phyloP scores from a whole-genome alignment of 495 filamentous ascomycete genomes.

The Aspergillus indologenus region DNA sequence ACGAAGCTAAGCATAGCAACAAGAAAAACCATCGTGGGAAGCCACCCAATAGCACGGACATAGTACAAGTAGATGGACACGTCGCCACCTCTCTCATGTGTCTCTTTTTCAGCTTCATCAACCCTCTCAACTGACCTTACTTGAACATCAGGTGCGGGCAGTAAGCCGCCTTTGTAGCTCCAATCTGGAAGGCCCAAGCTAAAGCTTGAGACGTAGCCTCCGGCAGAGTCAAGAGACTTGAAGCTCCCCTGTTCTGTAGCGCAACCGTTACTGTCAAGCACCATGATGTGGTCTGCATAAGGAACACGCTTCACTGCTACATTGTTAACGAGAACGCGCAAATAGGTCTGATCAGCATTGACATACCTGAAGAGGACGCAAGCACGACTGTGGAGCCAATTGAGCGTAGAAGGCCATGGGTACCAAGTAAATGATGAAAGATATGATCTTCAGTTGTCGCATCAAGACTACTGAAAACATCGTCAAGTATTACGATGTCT shows the following conservation, averaged over 20 bases:
- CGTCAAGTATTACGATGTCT: constrained; percentile 55
- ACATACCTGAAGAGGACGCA: constrained; percentile 45
- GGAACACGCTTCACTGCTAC: constrained; percentile 43
- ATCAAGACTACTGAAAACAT: constrained; percentile 61
- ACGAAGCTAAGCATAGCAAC: constrained; percentile 40
- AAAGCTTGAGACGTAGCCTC: constrained; percentile 51
- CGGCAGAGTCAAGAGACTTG: constrained; percentile 38
- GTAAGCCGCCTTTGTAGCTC: constrained; percentile 26
- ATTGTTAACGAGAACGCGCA: neutral
- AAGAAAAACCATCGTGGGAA: constrained; percentile 43
- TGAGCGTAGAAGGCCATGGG: constrained; percentile 50
- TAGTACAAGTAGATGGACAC: constrained; percentile 59
- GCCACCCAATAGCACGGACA: constrained; percentile 48
- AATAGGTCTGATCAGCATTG: neutral
- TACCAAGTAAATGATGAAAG: constrained; percentile 54
- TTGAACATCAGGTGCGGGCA: neutral
- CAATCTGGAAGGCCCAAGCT: constrained; percentile 32
- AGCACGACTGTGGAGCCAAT: constrained; percentile 51
- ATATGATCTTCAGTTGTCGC: constrained; percentile 57
- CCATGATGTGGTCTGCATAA: constrained; percentile 51
- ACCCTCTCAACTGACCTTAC: constrained; percentile 22
- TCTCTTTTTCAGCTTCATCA: constrained; percentile 27
- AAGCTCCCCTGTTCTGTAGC: constrained; percentile 53
- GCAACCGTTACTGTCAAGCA: constrained; percentile 42
- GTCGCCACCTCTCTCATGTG: constrained; percentile 48